Evolutionary conservation across 2,329 filamentous ascomycete species (phyloP), one percentile per base, ranked within the genome.

Genomic region (Scedosporium apiospermum): DNA sequence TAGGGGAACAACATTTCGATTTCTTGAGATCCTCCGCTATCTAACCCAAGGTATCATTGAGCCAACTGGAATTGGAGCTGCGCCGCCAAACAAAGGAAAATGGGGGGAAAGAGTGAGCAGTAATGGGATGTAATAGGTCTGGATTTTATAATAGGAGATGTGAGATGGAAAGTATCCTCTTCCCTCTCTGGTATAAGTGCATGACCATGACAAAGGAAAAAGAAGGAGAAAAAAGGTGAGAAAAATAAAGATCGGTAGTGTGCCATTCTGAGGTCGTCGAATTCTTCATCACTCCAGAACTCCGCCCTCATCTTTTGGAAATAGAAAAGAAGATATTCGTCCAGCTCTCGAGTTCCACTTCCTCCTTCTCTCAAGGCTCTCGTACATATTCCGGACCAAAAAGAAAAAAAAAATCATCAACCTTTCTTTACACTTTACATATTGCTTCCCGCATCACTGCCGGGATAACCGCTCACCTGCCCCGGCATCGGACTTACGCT

Each of bases 401-500:
- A 10, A 57, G 23, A 27, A 57, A 23, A 21, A 14, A 30, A 57
- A 16, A 30, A 30, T 18, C 46, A 51, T 57, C 53, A 14, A 10
- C 30, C 57, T 34, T 23, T 41, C 57, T 59, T 23, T 34, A 9
- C 14, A 27, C 57, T 21, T 61, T 34, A 61, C 53, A 49, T 51
- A 30, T 53, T 58, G 30, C 62, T 62, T 49, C 63, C 49, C 34
- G 65, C 58, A 14, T 65, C 64, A 16, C 58, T 58, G 49, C 53
- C 55, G 12, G 58, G 55, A 61, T 62, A 64, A 1, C 42, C 63
- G n/a, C 65, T 62, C 4, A 49, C 51, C 41, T 60, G 60, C 46
- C 46, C 60, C 30, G 60, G 60, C 60, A 34, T 14, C 30, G 76
- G 76, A 63, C 75, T 78, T 38, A 71, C 75, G 21, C 73, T 70